Percentiles rank a stretch among this genome's conserved stretches.
Evolutionary conservation across 2,329 filamentous ascomycete species (phyloP).

Genomic region (Fusarium chlamydosporum): DNA sequence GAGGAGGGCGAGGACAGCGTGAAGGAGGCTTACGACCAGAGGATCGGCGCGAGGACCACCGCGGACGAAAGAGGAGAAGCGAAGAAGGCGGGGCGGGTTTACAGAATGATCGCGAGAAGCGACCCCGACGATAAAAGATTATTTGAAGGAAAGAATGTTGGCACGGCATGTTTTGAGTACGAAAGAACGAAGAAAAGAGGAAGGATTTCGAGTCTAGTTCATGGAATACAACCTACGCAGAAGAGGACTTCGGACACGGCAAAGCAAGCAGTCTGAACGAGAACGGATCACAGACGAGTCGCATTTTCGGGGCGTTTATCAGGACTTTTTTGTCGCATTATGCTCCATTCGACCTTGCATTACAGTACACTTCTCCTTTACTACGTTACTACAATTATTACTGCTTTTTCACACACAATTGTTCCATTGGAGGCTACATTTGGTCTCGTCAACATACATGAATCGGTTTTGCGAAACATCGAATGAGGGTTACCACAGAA

Average conservation of each 20-base stretch:
- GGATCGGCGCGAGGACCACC: constrained; percentile 57
- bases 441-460: constrained; percentile 22
- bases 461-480: constrained; percentile 11
- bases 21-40: constrained; percentile 51
- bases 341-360: constrained; percentile 43
- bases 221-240: constrained; percentile 28
- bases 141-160: constrained; percentile 22
- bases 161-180: constrained; percentile 40
- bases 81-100: constrained; percentile 62
- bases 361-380: constrained; percentile 45
- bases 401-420: constrained; percentile 40
- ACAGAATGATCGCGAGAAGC: constrained; percentile 66
- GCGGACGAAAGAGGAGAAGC: constrained; percentile 59
- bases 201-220: constrained; percentile 23
- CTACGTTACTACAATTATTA: constrained; percentile 48
- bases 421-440: constrained; percentile 18
- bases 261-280: constrained; percentile 33
- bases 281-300: constrained; percentile 36
- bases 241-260: constrained; percentile 39
- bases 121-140: constrained; percentile 62
- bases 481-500: constrained; percentile 2
- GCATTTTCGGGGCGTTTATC: constrained; percentile 46
- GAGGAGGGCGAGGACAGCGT: constrained; percentile 56
- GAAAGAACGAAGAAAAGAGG: constrained; percentile 24
- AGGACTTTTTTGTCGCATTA: constrained; percentile 35